phyloP scores from a whole-genome alignment of 139 green algal species.

The Chlamydomonas schloesseri region DNA sequence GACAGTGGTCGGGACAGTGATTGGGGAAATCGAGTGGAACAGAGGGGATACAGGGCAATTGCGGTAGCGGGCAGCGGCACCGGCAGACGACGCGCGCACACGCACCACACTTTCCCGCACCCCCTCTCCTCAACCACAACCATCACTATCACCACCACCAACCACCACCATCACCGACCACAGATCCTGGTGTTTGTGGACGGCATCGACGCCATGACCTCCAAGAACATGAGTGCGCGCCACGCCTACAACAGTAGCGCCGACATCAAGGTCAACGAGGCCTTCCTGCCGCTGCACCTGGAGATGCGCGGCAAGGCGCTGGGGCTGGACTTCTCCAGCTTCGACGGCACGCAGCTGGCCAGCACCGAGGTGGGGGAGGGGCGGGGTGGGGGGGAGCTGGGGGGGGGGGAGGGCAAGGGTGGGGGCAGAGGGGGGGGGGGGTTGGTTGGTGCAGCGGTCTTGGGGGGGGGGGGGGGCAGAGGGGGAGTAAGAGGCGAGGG shows the following conservation, averaged over 20 bases:
- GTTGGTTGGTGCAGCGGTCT: too few species aligned
- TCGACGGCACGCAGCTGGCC: slow-evolving; percentile 54
- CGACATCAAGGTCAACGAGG: slow-evolving; percentile 56
- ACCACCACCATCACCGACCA: neutral
- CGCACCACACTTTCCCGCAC: too few species aligned
- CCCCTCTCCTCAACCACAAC: neutral
- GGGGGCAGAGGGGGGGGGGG: too few species aligned
- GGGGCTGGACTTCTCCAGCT: slow-evolving; percentile 67
- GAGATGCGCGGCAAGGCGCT: slow-evolving; percentile 65
- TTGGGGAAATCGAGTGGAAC: too few species aligned
- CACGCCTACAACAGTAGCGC: slow-evolving; percentile 54
- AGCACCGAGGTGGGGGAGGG: slow-evolving; percentile 26
- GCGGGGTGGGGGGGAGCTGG: neutral
- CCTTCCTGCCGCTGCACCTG: slow-evolving; percentile 62
- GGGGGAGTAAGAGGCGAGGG: too few species aligned
- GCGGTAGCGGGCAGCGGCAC: too few species aligned
- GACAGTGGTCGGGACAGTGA: too few species aligned
- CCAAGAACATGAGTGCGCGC: slow-evolving; percentile 62
- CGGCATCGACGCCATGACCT: slow-evolving; percentile 74
- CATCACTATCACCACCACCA: neutral
- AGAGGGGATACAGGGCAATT: too few species aligned
- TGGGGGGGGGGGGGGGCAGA: too few species aligned
- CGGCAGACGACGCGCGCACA: too few species aligned
- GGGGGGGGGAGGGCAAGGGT: neutral
- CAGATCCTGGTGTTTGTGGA: slow-evolving; percentile 69